phyloP scores from a whole-genome alignment of 2,329 filamentous ascomycete genomes.

The Hymenoscyphus linearis region DNA sequence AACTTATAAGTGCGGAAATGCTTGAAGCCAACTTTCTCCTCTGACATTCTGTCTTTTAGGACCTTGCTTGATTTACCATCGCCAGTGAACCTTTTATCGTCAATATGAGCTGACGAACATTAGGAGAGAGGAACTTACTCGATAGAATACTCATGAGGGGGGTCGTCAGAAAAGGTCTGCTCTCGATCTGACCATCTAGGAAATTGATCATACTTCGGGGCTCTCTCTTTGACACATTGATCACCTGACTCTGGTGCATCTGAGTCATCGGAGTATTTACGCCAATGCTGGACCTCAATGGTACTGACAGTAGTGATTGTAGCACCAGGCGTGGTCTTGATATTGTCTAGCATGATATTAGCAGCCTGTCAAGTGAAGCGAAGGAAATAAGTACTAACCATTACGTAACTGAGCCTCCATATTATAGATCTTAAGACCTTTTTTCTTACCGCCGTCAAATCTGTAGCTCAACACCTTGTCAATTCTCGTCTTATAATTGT shows the following conservation, averaged over 20 bases:
- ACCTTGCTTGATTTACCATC: background rate
- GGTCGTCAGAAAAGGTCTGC: conserved; percentile 4
- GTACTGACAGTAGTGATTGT: conserved; percentile 13
- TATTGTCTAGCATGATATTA: background rate
- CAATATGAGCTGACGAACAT: background rate
- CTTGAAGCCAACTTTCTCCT: conserved; percentile 12
- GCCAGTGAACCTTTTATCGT: conserved; percentile 11
- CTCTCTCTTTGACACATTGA: conserved; percentile 4
- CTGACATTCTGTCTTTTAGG: conserved; percentile 13
- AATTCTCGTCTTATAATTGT: background rate
- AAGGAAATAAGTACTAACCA: conserved; percentile 5
- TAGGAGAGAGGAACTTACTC: conserved; percentile 10
- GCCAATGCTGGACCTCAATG: conserved; percentile 12
- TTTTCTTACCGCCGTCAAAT: conserved; percentile 5
- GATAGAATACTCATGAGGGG: conserved; percentile 20
- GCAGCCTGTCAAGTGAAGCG: background rate
- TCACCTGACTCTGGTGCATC: background rate
- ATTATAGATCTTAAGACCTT: background rate
- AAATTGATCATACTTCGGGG: conserved; percentile 17
- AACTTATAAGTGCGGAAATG: conserved; percentile 12
- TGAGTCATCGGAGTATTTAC: conserved; percentile 4
- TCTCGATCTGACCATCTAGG: conserved; percentile 19
- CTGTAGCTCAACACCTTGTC: conserved; percentile 8
- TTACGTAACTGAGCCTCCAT: conserved; percentile 15
- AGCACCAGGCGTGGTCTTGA: background rate